Conservation (phyloP, 2,329 filamentous ascomycete species). For the Pseudomassariella vexata region DNA sequence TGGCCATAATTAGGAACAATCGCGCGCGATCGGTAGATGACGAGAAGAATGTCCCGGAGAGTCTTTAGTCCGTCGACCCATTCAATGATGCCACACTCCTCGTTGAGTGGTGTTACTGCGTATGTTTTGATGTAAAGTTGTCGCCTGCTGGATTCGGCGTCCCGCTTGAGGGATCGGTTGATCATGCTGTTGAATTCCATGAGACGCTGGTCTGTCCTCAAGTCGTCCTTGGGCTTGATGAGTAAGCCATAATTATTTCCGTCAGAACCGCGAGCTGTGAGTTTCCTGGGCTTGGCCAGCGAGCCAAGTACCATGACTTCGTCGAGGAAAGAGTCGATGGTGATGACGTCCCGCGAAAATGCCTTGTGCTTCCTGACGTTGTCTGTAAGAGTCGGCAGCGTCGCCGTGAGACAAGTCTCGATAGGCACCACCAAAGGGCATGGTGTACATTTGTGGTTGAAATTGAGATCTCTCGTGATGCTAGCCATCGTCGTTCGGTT, state of each 20-base stretch:
- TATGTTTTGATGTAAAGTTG: slow-evolving; percentile 96
- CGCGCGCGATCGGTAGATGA: slow-evolving; percentile 69
- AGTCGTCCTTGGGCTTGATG: slow-evolving; percentile 96
- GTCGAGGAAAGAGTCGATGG: slow-evolving; percentile 74
- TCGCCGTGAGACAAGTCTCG: slow-evolving; percentile 77
- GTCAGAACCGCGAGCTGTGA: slow-evolving; percentile 84
- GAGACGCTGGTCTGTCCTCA: slow-evolving; percentile 92
- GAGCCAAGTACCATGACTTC: slow-evolving; percentile 88
- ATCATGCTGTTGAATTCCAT: slow-evolving; percentile 99
- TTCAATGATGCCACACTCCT: slow-evolving; percentile 96
- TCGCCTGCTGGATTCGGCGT: slow-evolving; percentile 83
- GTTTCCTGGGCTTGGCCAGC: slow-evolving; percentile 83
- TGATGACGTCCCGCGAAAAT: slow-evolving; percentile 81
- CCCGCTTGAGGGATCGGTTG: slow-evolving; percentile 86
- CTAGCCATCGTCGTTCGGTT: slow-evolving; percentile 65
- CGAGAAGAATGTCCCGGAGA: slow-evolving; percentile 82
- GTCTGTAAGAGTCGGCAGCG: slow-evolving; percentile 69
- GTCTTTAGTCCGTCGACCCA: slow-evolving; percentile 97
- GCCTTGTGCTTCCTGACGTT: slow-evolving; percentile 73
- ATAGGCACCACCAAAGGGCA: slow-evolving; percentile 85
- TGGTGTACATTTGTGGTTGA: slow-evolving; percentile 78
- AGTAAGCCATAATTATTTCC: slow-evolving; percentile 83
- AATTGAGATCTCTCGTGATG: slow-evolving; percentile 70
- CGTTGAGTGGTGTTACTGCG: slow-evolving; percentile 91
- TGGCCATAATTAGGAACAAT: slow-evolving; percentile 64